Evolutionary conservation across 2,329 filamentous ascomycete species (phyloP).

Genomic region (Colletotrichum lupini): DNA sequence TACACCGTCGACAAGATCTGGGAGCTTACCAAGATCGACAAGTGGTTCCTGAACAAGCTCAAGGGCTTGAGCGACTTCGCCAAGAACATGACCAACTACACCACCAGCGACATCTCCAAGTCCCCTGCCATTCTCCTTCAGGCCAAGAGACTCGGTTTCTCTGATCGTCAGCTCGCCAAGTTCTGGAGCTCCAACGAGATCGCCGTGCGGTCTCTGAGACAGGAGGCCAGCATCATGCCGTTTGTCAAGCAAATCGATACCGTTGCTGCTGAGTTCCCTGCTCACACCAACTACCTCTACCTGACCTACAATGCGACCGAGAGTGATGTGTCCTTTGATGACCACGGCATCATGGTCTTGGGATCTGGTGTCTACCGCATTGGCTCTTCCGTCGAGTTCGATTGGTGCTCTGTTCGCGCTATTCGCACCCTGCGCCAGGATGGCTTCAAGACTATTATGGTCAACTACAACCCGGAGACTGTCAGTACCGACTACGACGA

Average conservation of each 20-base stretch:
- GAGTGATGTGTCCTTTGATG: conserved; percentile 85
- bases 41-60: conserved; percentile 95
- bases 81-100: conserved; percentile 78
- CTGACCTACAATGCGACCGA: conserved; percentile 93
- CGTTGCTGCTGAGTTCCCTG: conserved; percentile 95
- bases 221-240: conserved; percentile 88
- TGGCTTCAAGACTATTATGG: conserved; percentile 95
- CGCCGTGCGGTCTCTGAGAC: conserved; percentile 83
- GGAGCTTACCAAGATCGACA: conserved; percentile 98
- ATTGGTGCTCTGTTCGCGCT: conserved; percentile 97
- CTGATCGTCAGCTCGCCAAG: conserved; percentile 90
- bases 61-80: conserved; percentile 92
- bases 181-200: conserved; percentile 97
- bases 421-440: conserved; percentile 88
- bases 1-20: conserved; percentile 97
- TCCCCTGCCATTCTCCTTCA: conserved; percentile 76
- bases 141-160: conserved; percentile 95
- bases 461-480: conserved; percentile 93
- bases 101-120: conserved; percentile 71
- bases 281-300: conserved; percentile 95
- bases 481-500: conserved; percentile 94
- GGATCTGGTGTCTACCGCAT: conserved; percentile 97
- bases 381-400: conserved; percentile 97
- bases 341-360: conserved; percentile 95
- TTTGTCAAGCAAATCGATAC: conserved; percentile 99